phyloP scores from a whole-genome alignment of 495 filamentous ascomycete species.

The Daldinia childiae region DNA sequence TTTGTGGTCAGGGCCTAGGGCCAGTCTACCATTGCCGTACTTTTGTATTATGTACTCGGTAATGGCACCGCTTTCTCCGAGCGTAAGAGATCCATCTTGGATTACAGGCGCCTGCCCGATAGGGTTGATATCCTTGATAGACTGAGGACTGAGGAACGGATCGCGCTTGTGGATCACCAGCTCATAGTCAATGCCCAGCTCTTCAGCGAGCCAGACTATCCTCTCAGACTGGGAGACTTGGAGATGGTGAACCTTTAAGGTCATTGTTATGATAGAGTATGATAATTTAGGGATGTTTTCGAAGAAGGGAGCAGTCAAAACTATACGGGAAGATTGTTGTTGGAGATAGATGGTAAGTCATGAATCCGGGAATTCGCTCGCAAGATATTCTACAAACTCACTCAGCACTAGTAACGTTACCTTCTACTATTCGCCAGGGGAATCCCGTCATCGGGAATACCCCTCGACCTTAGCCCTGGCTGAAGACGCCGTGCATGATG shows the following conservation, averaged over 20 bases:
- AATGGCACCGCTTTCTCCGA: background rate
- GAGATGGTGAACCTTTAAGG: background rate
- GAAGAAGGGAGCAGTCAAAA: background rate
- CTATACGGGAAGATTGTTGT: background rate
- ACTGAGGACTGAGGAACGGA: background rate
- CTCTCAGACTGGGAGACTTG: background rate
- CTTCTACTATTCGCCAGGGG: background rate
- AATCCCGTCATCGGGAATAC: background rate
- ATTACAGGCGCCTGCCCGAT: background rate
- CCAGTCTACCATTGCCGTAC: background rate
- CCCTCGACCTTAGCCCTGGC: background rate
- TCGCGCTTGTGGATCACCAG: background rate
- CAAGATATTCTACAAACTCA: background rate
- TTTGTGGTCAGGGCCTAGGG: background rate
- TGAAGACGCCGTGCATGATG: background rate
- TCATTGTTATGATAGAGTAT: background rate
- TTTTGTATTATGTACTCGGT: background rate
- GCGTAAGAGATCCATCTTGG: background rate
- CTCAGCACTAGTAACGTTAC: background rate
- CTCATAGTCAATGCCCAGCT: background rate
- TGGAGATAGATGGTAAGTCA: background rate
- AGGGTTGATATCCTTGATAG: background rate
- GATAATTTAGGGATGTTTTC: background rate
- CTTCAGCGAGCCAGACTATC: background rate
- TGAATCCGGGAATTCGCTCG: background rate